phyloP scores from a whole-genome alignment of 345 rosid genomes.

The Gossypium anomalum region DNA sequence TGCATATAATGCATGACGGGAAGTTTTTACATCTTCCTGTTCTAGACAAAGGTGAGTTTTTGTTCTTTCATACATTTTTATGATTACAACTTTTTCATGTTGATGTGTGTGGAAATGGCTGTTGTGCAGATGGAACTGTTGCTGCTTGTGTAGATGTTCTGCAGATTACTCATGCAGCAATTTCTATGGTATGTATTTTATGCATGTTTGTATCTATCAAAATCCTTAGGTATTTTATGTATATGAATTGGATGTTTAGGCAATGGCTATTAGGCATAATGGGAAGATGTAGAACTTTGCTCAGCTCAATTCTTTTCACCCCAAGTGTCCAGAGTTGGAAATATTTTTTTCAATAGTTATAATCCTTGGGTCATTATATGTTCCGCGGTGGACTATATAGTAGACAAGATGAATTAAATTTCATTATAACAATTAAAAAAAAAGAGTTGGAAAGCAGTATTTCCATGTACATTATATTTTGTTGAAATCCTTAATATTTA shows the following conservation, averaged over 20 bases:
- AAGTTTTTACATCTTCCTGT: constrained; percentile 97
- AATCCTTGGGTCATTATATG: no score
- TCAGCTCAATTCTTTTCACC: background rate
- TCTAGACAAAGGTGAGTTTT: constrained; percentile 57
- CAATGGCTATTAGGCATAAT: background rate
- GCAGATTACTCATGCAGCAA: constrained; percentile 96
- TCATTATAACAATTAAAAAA: background rate
- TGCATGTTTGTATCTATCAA: background rate
- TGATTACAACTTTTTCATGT: background rate
- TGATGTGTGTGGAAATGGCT: constrained; percentile 9
- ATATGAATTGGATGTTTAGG: background rate
- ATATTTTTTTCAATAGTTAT: no score
- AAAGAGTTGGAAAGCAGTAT: background rate
- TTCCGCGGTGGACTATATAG: no score
- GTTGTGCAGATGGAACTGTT: constrained; percentile 63
- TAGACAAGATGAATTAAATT: background rate
- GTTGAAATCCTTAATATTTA: background rate
- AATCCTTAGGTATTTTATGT: background rate
- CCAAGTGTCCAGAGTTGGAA: background rate
- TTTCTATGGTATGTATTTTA: constrained; percentile 64
- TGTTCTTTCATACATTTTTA: constrained; percentile 3
- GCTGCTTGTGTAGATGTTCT: constrained; percentile 86
- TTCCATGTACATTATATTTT: background rate
- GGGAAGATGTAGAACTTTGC: background rate
- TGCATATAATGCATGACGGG: constrained; percentile 95